These are phyloP conservation scores for Trapa incisa DNA, from an alignment of 345 rosid species.

Conservation along the genomic window DNA sequence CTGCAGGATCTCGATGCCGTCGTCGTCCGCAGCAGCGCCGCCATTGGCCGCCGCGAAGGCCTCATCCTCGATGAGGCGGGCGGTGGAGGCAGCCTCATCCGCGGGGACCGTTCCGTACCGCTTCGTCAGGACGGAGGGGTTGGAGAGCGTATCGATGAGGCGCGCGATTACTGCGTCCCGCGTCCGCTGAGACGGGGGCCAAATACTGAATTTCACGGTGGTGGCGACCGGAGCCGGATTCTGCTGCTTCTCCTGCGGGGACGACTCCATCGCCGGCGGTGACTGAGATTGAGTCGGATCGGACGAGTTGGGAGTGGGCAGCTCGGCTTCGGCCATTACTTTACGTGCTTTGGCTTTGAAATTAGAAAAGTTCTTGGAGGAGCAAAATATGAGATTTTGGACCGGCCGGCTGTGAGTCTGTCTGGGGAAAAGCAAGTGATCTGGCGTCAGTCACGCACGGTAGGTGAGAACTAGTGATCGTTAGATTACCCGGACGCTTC, in stretches of 20 bases:
- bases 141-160: conserved; percentile 64
- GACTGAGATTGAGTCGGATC: conserved; percentile 5
- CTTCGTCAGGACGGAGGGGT: conserved; percentile 73
- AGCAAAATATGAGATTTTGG: neutral
- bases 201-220: conserved; percentile 46
- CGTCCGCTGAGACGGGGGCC: conserved; percentile 90
- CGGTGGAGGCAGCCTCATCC: conserved; percentile 47
- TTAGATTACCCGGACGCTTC: conserved; percentile 3
- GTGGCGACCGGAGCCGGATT: conserved; percentile 7
- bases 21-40: conserved; percentile 42
- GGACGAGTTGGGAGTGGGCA: conserved; percentile 8
- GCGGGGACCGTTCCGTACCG: conserved; percentile 58
- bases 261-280: conserved; percentile 8
- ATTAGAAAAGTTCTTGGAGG: neutral
- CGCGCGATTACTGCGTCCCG: conserved; percentile 70
- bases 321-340: conserved; percentile 26
- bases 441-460: neutral
- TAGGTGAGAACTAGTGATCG: neutral
- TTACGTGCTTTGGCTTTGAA: neutral
- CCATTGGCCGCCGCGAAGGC: conserved; percentile 48
- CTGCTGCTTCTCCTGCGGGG: conserved; percentile 12
- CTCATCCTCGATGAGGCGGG: conserved; percentile 66
- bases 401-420: neutral
- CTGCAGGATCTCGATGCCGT: conserved; percentile 82
- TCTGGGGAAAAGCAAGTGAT: neutral